Evolutionary conservation across 1,139 yeast species (phyloP).

Genomic region (Candida glucosophila): DNA sequence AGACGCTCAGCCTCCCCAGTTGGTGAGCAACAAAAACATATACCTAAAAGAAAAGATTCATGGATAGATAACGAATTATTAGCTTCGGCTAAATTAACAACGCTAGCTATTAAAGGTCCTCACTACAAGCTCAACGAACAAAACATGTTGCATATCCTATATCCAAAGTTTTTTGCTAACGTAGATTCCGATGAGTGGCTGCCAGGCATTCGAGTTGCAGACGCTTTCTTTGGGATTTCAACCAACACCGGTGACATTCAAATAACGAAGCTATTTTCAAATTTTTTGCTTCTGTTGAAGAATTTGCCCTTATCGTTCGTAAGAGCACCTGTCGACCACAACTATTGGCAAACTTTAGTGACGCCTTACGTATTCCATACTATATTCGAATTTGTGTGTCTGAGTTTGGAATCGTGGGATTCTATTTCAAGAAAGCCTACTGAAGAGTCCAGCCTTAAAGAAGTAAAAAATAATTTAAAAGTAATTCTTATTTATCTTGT

Average conservation of each 20-base stretch:
- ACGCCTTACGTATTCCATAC: slow-evolving; percentile 23
- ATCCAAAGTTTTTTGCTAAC: slow-evolving; percentile 40
- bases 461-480: slow-evolving; percentile 15
- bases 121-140: slow-evolving; percentile 31
- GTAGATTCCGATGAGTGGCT: slow-evolving; percentile 38
- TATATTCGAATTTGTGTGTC: slow-evolving; percentile 23
- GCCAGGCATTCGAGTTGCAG: slow-evolving; percentile 15
- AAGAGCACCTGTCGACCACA: slow-evolving; percentile 12
- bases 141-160: slow-evolving; percentile 37
- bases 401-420: slow-evolving; percentile 13
- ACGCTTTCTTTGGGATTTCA: slow-evolving; percentile 9
- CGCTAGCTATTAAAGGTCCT: slow-evolving; percentile 35
- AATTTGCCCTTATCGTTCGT: slow-evolving; percentile 16
- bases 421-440: slow-evolving; percentile 5
- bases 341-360: slow-evolving; percentile 23
- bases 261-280: slow-evolving; percentile 13
- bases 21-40: background rate
- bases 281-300: slow-evolving; percentile 11
- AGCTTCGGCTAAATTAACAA: slow-evolving; percentile 32
- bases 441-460: slow-evolving; percentile 6
- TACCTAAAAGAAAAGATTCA: too few relatives aligned
- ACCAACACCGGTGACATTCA: slow-evolving; percentile 6
- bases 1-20: background rate
- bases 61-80: slow-evolving; percentile 27
- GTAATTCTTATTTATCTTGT: slow-evolving; percentile 17